Conservation (phyloP, 2,329 filamentous ascomycete species). For the Coniochaeta pulveracea region DNA sequence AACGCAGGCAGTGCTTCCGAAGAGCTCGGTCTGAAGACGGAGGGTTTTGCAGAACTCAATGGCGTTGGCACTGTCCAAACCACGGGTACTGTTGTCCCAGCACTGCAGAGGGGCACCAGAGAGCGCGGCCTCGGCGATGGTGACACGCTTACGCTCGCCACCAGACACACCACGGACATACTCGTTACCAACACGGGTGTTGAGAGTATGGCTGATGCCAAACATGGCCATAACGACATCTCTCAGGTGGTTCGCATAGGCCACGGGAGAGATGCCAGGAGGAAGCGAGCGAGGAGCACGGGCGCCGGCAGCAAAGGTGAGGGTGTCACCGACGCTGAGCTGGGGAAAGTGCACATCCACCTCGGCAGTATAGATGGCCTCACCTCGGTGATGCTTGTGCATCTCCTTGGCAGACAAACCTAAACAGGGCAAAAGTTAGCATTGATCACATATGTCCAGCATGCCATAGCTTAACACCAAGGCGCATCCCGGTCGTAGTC, state of each 20-base stretch:
- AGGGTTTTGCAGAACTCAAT: slow-evolving; percentile 65
- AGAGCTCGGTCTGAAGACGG: slow-evolving; percentile 55
- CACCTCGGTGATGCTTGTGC: slow-evolving; percentile 67
- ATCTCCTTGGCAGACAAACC: slow-evolving; percentile 63
- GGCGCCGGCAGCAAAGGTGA: slow-evolving; percentile 65
- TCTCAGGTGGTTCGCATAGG: slow-evolving; percentile 51
- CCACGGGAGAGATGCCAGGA: slow-evolving; percentile 38
- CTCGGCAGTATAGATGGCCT: slow-evolving; percentile 80
- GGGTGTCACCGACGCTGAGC: slow-evolving; percentile 66
- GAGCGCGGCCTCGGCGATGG: slow-evolving; percentile 49
- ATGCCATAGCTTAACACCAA: too few species aligned
- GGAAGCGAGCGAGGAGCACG: slow-evolving; percentile 53
- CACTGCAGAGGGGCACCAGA: slow-evolving; percentile 50
- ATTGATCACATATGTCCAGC: too few species aligned
- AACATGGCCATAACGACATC: slow-evolving; percentile 69
- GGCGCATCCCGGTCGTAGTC: too few species aligned
- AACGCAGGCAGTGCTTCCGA: slow-evolving; percentile 53
- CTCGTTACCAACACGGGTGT: slow-evolving; percentile 65
- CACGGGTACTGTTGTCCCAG: slow-evolving; percentile 64
- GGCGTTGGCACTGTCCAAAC: slow-evolving; percentile 64
- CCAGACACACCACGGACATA: slow-evolving; percentile 65
- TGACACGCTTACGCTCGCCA: slow-evolving; percentile 60
- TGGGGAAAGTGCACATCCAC: slow-evolving; percentile 74
- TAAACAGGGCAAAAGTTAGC: too few species aligned
- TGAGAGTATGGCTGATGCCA: slow-evolving; percentile 60